These are phyloP conservation scores for Ceratobasidium sp. DNA, from an alignment of 1,284 basidiomycete genomes.

Conservation along the genomic window DNA sequence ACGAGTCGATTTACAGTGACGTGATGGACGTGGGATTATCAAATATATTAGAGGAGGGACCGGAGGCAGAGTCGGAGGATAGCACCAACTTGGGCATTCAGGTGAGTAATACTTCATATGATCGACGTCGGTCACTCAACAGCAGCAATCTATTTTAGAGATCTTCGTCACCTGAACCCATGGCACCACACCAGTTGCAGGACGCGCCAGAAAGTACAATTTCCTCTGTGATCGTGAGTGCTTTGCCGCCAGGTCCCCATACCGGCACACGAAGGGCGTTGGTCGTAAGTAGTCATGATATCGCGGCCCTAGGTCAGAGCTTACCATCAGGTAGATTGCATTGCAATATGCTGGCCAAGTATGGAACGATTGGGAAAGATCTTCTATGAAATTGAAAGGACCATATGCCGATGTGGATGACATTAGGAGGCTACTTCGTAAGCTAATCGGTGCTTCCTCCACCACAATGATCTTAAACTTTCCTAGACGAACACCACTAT, in stretches of 20 bases:
- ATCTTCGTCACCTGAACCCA: not conserved
- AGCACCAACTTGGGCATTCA: not conserved
- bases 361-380: not conserved
- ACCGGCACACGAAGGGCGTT: not conserved
- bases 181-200: not conserved
- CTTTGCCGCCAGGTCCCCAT: not conserved
- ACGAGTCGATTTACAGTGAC: no score
- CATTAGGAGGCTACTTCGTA: not conserved
- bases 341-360: not conserved
- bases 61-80: not conserved
- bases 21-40: no score
- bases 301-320: no score
- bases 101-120: not conserved
- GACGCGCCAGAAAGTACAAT: not conserved
- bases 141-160: not conserved
- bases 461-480: not conserved
- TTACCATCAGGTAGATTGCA: not conserved
- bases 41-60: no score
- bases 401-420: conserved; percentile 8
- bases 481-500: not conserved
- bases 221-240: not conserved
- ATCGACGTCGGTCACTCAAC: not conserved
- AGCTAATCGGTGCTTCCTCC: not conserved
- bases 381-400: not conserved
- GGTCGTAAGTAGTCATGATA: not conserved